phyloP scores from a whole-genome alignment of 208 protist genomes.

The Vickermania ingenoplastis region DNA sequence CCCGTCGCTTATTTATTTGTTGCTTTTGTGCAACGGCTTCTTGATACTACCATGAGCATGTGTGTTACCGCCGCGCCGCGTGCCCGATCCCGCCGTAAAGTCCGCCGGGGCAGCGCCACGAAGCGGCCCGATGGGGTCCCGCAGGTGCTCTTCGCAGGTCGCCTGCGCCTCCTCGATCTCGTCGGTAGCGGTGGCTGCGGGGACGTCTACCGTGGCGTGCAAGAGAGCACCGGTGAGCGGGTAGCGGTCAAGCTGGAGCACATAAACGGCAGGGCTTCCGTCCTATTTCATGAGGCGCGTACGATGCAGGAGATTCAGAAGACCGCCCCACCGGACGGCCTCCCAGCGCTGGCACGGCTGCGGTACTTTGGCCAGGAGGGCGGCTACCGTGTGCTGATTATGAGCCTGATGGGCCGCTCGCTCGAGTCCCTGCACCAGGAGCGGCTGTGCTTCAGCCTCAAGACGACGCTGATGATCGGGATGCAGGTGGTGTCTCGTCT shows the following conservation, averaged over 20 bases:
- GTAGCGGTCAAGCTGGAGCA: conserved; percentile 77
- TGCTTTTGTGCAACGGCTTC: too few species aligned
- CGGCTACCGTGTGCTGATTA: conserved; percentile 98
- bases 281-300: conserved; percentile 96
- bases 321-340: conserved; percentile 25
- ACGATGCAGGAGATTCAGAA: conserved; percentile 86
- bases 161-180: conserved; percentile 38
- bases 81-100: too few species aligned
- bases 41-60: too few species aligned
- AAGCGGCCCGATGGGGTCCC: neutral
- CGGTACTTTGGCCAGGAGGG: conserved; percentile 96
- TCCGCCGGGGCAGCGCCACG: too few species aligned
- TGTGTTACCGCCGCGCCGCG: too few species aligned
- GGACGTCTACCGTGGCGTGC: conserved; percentile 91
- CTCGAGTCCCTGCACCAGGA: conserved; percentile 92
- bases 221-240: conserved; percentile 41
- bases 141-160: conserved; percentile 47
- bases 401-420: conserved; percentile 96
- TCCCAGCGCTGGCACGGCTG: conserved; percentile 91
- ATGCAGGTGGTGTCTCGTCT: conserved; percentile 96
- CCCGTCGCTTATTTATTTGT: too few species aligned
- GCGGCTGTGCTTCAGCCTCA: conserved; percentile 92
- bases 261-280: conserved; percentile 84
- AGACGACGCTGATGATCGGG: conserved; percentile 98
- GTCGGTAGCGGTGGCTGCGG: conserved; percentile 98